phyloP scores from a whole-genome alignment of 1,284 basidiomycete genomes.

The Cryptococcus maquisensis region DNA sequence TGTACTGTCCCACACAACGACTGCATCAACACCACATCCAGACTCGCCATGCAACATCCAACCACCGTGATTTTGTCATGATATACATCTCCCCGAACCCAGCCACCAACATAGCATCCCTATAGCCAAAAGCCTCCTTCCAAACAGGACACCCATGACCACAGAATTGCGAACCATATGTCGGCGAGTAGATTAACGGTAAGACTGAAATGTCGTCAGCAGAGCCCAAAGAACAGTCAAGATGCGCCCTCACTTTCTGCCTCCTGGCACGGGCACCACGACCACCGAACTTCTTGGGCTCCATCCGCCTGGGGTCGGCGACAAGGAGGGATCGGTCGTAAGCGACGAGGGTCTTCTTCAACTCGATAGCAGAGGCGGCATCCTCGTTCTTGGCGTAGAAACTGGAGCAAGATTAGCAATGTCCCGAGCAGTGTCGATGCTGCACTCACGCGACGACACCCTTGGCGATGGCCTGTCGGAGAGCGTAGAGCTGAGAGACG shows the following conservation, averaged over 20 bases:
- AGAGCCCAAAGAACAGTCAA: neutral
- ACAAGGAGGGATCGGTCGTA: constrained; percentile 95
- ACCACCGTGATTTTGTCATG: neutral
- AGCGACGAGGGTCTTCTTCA: constrained; percentile 93
- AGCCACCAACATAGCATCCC: constrained; percentile 8
- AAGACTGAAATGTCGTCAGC: constrained; percentile 56
- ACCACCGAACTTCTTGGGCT: constrained; percentile 99
- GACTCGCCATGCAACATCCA: no score
- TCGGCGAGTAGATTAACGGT: constrained; percentile 63
- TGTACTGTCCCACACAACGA: no score
- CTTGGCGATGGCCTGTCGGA: constrained; percentile 98
- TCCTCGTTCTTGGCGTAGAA: constrained; percentile 98
- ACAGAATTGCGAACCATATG: neutral
- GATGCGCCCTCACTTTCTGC: constrained; percentile 60
- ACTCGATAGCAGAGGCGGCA: constrained; percentile 90
- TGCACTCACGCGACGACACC: constrained; percentile 77
- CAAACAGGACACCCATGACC: neutral
- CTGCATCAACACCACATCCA: no score
- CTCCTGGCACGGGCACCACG: constrained; percentile 91
- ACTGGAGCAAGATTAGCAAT: constrained; percentile 16
- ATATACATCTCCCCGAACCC: constrained; percentile 4
- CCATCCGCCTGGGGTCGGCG: constrained; percentile 97
- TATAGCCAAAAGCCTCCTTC: constrained; percentile 9
- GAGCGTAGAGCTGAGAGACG: constrained; percentile 97
- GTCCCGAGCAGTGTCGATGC: constrained; percentile 26